Evolutionary conservation across 2,329 filamentous ascomycete genomes (phyloP).

Genomic region (Trichophyton benhamiae): DNA sequence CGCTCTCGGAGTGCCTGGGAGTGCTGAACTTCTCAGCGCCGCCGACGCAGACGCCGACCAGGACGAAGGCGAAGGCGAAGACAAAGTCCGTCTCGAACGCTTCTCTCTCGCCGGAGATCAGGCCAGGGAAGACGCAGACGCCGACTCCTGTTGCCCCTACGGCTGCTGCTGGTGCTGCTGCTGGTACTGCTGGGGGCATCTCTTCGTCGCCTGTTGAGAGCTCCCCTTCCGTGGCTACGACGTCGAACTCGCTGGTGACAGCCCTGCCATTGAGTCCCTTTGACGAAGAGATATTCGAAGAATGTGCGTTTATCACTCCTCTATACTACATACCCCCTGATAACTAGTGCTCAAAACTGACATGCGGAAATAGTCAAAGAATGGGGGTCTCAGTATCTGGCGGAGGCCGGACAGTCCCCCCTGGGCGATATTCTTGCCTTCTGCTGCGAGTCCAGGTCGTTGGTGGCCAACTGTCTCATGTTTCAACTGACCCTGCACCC

Average conservation of each 20-base stretch:
- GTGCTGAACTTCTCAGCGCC: conserved; percentile 1
- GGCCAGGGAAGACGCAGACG: background rate
- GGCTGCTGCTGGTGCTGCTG: background rate
- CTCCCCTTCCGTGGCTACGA: background rate
- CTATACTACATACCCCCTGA: background rate
- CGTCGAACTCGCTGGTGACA: background rate
- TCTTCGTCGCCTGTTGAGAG: background rate
- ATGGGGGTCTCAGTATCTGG: conserved; percentile 11
- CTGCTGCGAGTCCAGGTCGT: conserved; percentile 10
- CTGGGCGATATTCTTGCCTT: conserved; percentile 6
- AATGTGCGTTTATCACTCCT: conserved; percentile 5
- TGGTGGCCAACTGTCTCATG: conserved; percentile 11
- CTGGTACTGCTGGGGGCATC: background rate
- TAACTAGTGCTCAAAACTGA: background rate
- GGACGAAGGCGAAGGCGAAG: too few species aligned
- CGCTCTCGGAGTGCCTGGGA: conserved; percentile 1
- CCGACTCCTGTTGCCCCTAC: background rate
- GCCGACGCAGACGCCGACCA: background rate
- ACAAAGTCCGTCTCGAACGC: too few species aligned
- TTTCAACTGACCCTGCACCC: conserved; percentile 11
- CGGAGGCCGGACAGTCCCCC: conserved; percentile 7
- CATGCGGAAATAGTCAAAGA: conserved; percentile 4
- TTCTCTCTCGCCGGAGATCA: background rate
- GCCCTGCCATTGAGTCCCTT: conserved; percentile 5
- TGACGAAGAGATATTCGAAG: conserved; percentile 10